Base-by-base conservation (phyloP, 345 rosid genomes). In the Laguncularia racemosa region DNA sequence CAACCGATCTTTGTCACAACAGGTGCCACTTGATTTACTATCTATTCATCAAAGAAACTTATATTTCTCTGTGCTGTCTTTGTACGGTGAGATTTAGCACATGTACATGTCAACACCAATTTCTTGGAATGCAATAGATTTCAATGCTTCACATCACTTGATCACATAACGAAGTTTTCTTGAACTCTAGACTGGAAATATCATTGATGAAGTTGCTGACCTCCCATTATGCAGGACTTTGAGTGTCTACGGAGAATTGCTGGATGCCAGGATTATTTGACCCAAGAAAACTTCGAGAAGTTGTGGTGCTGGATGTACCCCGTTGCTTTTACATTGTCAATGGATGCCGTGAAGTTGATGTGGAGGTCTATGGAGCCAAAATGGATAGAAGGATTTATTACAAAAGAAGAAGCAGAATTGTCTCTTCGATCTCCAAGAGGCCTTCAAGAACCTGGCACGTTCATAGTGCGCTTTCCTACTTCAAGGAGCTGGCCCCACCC, bases 401-500 rank as follows among this genome's bases (percentile, higher is more conserved):
- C 92, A 0, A 93, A 93, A 82, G 97, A 89, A 82, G 99, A 93
- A 58, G 99, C 95, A 6, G 96, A 93, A 65, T 40, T 65, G 58
- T 87, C 99, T n/a, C 90, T 89, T 58, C 91, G 71, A 61, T 78
- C 82, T 61, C 79, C 81, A 2, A 62, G 76, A 43, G 89, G 85
- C 28, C 80, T 76, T 73, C 92, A 82, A 70, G 92, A 84, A 69
- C 95, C 95, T n/a, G 99, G 99, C 3, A 87, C 99, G 13, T 93
- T 89, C 78, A 63, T 87, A 45, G 81, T 93, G 47, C 80, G 95
- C 72, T 93, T 93, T 65, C 99, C 99, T 53, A 85, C 81, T 67
- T 85, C 96, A 55, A 84, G 99, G 81, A 87, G 87, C 80, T 93
- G 99, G 97, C 97, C 99, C 48, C 99, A 90, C 67, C 92, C 97